These are phyloP conservation scores for Mucor plumbeus DNA, from an alignment of 371 early-diverging fungal species.

Conservation along the genomic window DNA sequence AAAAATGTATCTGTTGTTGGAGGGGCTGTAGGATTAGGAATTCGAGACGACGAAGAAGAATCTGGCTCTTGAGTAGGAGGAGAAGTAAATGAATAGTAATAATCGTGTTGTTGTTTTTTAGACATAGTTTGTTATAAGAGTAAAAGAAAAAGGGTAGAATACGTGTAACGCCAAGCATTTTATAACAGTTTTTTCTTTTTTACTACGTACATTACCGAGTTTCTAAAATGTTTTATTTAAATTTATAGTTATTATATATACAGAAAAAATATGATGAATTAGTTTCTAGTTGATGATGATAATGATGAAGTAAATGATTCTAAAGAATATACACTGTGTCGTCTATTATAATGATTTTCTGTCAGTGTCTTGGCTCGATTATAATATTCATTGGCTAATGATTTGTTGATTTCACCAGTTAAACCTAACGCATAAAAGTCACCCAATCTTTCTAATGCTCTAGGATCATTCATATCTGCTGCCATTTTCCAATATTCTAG, in stretches of 20 bases:
- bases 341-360: not conserved
- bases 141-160: not conserved
- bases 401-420: slow-evolving; percentile 19
- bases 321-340: not conserved
- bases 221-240: not conserved
- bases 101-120: slow-evolving; percentile 32
- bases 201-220: not conserved
- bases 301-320: slow-evolving; percentile 3
- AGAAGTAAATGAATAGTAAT: slow-evolving; percentile 37
- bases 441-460: slow-evolving; percentile 29
- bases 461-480: slow-evolving; percentile 30
- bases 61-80: slow-evolving; percentile 16
- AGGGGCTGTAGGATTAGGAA: slow-evolving; percentile 18
- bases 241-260: not conserved
- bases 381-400: slow-evolving; percentile 18
- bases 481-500: slow-evolving; percentile 39
- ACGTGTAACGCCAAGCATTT: slow-evolving; percentile 8
- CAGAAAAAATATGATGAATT: not conserved
- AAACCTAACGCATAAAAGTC: slow-evolving; percentile 36
- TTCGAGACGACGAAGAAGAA: slow-evolving; percentile 1
- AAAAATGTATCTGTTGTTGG: slow-evolving; percentile 5
- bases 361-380: not conserved
- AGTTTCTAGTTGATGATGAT: not conserved
- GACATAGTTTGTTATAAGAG: slow-evolving; percentile 25
- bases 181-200: not conserved